Evolutionary conservation across 495 filamentous ascomycete species (phyloP).

Genomic region (Aspergillus leporis): DNA sequence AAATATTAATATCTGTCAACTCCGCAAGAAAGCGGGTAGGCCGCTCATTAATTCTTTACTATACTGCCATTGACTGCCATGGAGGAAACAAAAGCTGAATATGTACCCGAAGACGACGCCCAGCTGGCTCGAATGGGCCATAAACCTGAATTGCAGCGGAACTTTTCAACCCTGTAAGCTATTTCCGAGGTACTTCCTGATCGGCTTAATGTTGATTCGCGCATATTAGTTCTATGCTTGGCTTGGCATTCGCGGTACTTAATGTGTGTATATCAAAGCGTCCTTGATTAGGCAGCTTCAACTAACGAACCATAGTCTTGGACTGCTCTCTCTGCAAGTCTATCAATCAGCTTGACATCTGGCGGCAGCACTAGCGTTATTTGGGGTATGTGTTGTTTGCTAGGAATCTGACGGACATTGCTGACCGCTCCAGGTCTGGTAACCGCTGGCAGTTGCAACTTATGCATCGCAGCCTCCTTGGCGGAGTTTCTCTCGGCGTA

Average conservation of each 20-base stretch:
- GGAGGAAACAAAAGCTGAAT: not conserved
- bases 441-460: constrained; percentile 67
- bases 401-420: not conserved
- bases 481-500: constrained; percentile 72
- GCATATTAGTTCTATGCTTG: constrained; percentile 39
- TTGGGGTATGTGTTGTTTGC: constrained; percentile 34
- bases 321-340: constrained; percentile 46
- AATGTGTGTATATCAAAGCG: constrained; percentile 27
- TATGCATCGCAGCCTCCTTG: constrained; percentile 65
- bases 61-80: not conserved
- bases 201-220: constrained; percentile 1
- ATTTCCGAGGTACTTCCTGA: not conserved
- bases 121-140: constrained; percentile 60
- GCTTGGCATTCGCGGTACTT: constrained; percentile 48
- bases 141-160: constrained; percentile 58
- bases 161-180: constrained; percentile 42
- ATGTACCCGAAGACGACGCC: constrained; percentile 36
- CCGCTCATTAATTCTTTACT: not conserved
- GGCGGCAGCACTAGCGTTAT: constrained; percentile 47
- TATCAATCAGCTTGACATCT: constrained; percentile 46
- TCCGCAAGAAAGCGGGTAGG: not conserved
- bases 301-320: constrained; percentile 31
- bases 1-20: constrained; percentile 2
- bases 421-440: constrained; percentile 50
- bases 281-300: not conserved